Base-by-base conservation (phyloP, 371 early-diverging fungal species). In the Apophysomyces trapeziformis region DNA sequence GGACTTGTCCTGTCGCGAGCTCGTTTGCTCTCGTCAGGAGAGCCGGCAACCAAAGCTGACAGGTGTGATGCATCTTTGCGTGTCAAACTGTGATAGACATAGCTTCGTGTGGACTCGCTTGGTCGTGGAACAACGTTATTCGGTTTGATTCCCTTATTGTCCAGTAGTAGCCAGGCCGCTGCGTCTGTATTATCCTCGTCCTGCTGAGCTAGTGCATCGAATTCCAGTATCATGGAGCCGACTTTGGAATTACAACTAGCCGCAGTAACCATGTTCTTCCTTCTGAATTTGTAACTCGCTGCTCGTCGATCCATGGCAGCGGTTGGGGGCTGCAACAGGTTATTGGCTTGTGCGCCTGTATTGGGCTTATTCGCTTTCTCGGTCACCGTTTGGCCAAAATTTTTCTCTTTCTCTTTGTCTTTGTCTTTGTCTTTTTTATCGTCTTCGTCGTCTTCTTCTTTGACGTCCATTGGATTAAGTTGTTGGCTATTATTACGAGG, bases 211-310 rank as follows among this genome's bases (percentile, higher is more conserved):
- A 82, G 66, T 5, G 80, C 79, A 64, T 82, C 74, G 63, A 79
- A 82, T 43, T 82, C 83, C n/a, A 82, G 59, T 5, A 78, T 68
- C 80, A 82, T 82, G 0, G 83, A 82, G 0, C 83, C 79, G 0
- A 82, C 83, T 43, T 74, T 75, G 7, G 83, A 82, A 12, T 64
- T 69, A 32, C 72, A 70, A 37, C 64, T 69, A 9, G 63, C 38
- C 7, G 58, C 66, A 9, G 66, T 16, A 32, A 57, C 58, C 14
- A 76, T 36, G 13, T 70, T 73, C 14, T 60, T 68, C 14, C 74
- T 57, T 12, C 72, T 35, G 38, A 61, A 79, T 39, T 79, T 82
- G 66, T 79, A 79, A 3, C 65, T 68, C 3, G 79, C 76, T 0
- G 83, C 78, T 36, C 80, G 69, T 32, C 63, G 58, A 38, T 74